These are phyloP conservation scores for Fusarium sp. DNA, from an alignment of 2,329 filamentous ascomycete species.

Conservation along the genomic window DNA sequence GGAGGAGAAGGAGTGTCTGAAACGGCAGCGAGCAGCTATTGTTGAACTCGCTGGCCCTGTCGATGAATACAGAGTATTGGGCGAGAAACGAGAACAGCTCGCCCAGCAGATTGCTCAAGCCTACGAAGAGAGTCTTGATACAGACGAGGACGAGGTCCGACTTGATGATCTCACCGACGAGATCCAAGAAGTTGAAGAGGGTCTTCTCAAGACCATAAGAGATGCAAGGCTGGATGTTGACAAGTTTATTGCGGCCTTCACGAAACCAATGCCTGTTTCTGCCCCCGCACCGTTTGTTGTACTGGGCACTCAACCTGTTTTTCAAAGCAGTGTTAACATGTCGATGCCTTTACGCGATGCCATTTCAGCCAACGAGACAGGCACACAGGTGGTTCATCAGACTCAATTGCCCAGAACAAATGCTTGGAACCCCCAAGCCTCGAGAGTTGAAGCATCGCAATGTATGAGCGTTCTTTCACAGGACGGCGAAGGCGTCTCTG, in stretches of 20 bases:
- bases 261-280: constrained; percentile 23
- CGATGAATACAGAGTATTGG: constrained; percentile 58
- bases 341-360: constrained; percentile 53
- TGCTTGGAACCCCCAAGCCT: constrained; percentile 43
- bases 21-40: constrained; percentile 61
- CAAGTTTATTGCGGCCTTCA: constrained; percentile 53
- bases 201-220: constrained; percentile 58
- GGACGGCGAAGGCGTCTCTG: constrained; percentile 40
- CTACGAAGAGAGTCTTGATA: constrained; percentile 65
- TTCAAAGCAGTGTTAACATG: constrained; percentile 51
- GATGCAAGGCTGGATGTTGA: constrained; percentile 62
- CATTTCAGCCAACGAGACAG: constrained; percentile 50
- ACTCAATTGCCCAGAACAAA: constrained; percentile 60
- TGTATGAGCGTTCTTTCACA: constrained; percentile 46
- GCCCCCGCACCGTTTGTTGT: constrained; percentile 51
- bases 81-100: constrained; percentile 60
- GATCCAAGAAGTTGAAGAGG: constrained; percentile 60
- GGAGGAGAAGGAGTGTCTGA: constrained; percentile 62
- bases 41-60: constrained; percentile 58
- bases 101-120: constrained; percentile 62
- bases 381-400: constrained; percentile 65
- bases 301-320: constrained; percentile 60
- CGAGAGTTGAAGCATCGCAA: constrained; percentile 33
- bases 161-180: constrained; percentile 63
- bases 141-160: constrained; percentile 63